Percentiles rank a stretch among this genome's conserved stretches.
phyloP scores from a whole-genome alignment of 2,329 filamentous ascomycete genomes.

The Diplodia seriata region DNA sequence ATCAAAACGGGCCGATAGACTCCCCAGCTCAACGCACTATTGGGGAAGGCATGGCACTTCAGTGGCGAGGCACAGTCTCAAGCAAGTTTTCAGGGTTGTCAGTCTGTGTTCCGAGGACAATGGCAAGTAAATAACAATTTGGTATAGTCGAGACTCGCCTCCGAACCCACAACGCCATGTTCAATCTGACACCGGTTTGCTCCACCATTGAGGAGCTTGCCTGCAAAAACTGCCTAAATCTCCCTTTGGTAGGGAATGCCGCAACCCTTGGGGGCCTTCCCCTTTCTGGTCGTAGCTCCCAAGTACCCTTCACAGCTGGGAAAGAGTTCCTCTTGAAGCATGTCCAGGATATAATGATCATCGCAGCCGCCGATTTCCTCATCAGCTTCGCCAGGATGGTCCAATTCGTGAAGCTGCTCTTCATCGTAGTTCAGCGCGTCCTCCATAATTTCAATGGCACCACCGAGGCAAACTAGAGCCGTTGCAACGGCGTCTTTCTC shows the following conservation, averaged over 20 bases:
- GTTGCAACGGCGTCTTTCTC: neutral
- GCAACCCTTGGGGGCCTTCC: neutral
- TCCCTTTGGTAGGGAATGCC: neutral
- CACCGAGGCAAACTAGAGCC: neutral
- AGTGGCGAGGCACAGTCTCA: neutral
- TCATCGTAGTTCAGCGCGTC: neutral
- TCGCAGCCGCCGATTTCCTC: neutral
- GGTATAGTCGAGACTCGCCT: neutral
- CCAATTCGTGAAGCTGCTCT: neutral
- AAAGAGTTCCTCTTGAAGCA: neutral
- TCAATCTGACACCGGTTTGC: neutral
- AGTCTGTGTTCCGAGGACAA: neutral
- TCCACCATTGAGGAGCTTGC: neutral
- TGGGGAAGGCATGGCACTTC: neutral
- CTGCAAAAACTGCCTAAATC: neutral
- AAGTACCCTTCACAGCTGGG: neutral
- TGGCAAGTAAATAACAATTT: neutral
- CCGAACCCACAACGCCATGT: neutral
- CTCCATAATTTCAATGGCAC: neutral
- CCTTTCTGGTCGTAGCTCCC: neutral
- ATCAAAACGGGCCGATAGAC: conserved; percentile 14
- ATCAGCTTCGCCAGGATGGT: neutral
- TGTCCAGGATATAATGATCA: neutral
- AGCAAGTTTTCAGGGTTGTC: neutral
- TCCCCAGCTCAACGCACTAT: neutral